A percentile compares a stretch with the other conserved stretches of the same genome.
phyloP scores from a whole-genome alignment of 441 rosid genomes.

The Erodium moschatum region DNA sequence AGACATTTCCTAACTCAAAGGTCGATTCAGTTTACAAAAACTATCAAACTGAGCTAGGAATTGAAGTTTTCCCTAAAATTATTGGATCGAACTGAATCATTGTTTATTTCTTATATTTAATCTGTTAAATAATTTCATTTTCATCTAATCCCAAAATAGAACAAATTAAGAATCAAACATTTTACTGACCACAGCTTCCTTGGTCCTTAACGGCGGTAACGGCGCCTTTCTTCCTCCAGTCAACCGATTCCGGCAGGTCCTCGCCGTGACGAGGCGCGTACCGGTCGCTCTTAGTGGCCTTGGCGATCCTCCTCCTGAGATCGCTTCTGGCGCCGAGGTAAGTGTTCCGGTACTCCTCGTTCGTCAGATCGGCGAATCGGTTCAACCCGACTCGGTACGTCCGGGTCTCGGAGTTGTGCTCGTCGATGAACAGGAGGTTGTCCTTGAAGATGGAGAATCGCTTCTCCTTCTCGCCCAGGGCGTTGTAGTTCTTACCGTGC shows the following conservation, averaged over 20 bases:
- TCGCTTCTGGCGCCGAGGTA: conserved; percentile 43
- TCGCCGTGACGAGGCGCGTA: conserved; percentile 26
- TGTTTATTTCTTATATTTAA: too few species aligned
- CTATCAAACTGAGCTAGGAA: too few species aligned
- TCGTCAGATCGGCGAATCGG: conserved; percentile 53
- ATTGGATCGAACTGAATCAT: too few species aligned
- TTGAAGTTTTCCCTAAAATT: too few species aligned
- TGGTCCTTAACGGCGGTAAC: conserved; percentile 53
- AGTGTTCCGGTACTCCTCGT: conserved; percentile 43
- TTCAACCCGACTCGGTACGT: conserved; percentile 46
- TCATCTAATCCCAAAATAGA: too few species aligned
- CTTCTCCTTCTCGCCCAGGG: conserved; percentile 31
- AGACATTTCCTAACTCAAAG: too few species aligned
- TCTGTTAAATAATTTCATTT: too few species aligned
- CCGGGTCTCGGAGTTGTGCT: conserved; percentile 37
- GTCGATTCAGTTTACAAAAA: too few species aligned
- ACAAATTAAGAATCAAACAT: too few species aligned
- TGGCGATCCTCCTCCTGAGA: conserved; percentile 36
- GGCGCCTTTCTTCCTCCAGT: conserved; percentile 55
- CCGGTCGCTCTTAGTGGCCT: conserved; percentile 32
- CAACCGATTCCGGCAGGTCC: conserved; percentile 38
- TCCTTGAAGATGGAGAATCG: conserved; percentile 52
- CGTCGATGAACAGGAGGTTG: conserved; percentile 46
- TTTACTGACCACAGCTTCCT: conserved; percentile 45
- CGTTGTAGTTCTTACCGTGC: conserved; percentile 41